Conservation (phyloP, 805 yeast species). For the Kluyveromyces dobzhanskii region DNA sequence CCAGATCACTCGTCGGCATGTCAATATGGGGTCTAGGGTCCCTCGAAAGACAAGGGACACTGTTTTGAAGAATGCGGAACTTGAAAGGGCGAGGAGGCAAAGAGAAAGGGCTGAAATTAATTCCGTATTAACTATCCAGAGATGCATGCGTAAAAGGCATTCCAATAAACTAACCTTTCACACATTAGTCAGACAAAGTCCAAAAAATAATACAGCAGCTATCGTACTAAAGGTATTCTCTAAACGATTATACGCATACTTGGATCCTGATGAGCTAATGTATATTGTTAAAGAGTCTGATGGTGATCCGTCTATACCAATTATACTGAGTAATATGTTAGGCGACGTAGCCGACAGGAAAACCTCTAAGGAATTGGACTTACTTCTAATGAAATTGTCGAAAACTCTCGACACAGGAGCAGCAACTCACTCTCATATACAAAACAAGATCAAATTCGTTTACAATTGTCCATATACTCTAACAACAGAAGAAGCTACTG, state of each 20-base stretch:
- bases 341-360: constrained; percentile 2
- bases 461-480: background rate
- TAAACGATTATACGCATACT: background rate
- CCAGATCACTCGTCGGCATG: constrained; percentile 46
- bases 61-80: constrained; percentile 54
- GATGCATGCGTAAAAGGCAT: constrained; percentile 32
- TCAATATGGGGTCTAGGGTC: constrained; percentile 46
- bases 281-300: background rate
- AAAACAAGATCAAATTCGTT: background rate
- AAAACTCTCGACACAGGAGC: background rate
- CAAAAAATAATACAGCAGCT: background rate
- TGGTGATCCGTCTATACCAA: background rate
- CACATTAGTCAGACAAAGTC: background rate
- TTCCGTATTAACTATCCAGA: constrained; percentile 46
- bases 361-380: background rate
- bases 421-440: background rate
- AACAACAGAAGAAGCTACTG: background rate
- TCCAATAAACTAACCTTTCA: background rate
- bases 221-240: constrained; percentile 2
- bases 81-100: constrained; percentile 61
- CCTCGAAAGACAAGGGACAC: constrained; percentile 29
- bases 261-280: background rate
- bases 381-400: background rate
- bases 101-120: constrained; percentile 38
- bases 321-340: background rate